A percentile compares a stretch with the other conserved stretches of the same genome.
phyloP scores from a whole-genome alignment of 345 rosid genomes.

The Isatis tinctoria region DNA sequence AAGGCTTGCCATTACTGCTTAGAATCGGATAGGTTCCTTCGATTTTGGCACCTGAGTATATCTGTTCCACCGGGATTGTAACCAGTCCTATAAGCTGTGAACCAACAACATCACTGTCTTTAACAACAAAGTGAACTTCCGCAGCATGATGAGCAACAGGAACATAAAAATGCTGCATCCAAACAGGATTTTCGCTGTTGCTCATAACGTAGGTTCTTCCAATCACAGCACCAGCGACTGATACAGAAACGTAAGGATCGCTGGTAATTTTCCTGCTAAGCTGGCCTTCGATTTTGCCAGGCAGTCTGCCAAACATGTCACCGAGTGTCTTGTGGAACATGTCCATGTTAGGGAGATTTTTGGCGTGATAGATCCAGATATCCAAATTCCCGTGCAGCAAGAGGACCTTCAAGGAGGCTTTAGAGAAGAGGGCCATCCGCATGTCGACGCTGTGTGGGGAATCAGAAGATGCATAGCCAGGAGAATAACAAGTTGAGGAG shows the following conservation, averaged over 20 bases:
- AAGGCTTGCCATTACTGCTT: constrained; percentile 50
- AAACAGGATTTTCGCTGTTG: constrained; percentile 69
- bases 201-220: constrained; percentile 82
- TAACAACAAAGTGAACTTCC: constrained; percentile 77
- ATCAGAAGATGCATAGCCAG: constrained; percentile 39
- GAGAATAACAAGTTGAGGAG: constrained; percentile 24
- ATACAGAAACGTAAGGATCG: constrained; percentile 77
- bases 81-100: constrained; percentile 78
- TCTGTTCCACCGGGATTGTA: constrained; percentile 56
- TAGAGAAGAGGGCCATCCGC: constrained; percentile 58
- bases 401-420: constrained; percentile 74
- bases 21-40: constrained; percentile 70
- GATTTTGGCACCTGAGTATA: constrained; percentile 42
- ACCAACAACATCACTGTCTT: constrained; percentile 80
- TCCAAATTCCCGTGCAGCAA: constrained; percentile 89
- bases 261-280: constrained; percentile 60
- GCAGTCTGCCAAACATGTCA: constrained; percentile 55
- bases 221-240: constrained; percentile 60
- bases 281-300: constrained; percentile 55
- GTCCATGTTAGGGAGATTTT: constrained; percentile 95
- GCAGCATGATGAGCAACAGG: constrained; percentile 79
- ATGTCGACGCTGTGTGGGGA: constrained; percentile 35
- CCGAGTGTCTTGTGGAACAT: constrained; percentile 88
- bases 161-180: constrained; percentile 75
- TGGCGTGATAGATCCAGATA: constrained; percentile 70